Evolutionary conservation across 345 rosid species (phyloP).

Genomic region (Syzygium aromaticum): DNA sequence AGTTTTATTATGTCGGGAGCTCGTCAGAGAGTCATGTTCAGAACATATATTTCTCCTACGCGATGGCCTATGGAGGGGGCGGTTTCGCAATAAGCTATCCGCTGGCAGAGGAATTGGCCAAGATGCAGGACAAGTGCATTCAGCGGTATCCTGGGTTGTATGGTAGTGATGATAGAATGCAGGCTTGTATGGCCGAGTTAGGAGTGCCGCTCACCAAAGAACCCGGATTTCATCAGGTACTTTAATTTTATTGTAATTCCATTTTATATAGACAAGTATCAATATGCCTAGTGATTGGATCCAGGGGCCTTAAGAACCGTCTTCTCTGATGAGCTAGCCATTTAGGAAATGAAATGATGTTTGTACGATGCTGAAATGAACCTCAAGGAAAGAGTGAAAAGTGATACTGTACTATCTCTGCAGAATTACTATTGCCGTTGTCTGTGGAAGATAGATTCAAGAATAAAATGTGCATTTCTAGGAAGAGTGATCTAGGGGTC

Average conservation of each 20-base stretch:
- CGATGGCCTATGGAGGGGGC: slow-evolving; percentile 84
- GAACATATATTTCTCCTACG: slow-evolving; percentile 66
- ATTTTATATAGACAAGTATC: neutral
- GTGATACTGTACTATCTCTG: neutral
- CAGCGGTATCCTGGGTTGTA: slow-evolving; percentile 69
- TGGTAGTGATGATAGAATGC: slow-evolving; percentile 79
- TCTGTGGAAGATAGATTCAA: neutral
- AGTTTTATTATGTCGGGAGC: slow-evolving; percentile 67
- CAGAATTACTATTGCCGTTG: neutral
- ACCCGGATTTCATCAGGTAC: slow-evolving; percentile 82
- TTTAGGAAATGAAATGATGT: neutral
- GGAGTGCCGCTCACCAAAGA: slow-evolving; percentile 75
- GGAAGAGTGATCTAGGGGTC: neutral
- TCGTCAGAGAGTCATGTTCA: slow-evolving; percentile 74
- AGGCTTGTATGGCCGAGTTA: slow-evolving; percentile 84
- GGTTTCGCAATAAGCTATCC: slow-evolving; percentile 84
- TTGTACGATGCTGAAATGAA: neutral
- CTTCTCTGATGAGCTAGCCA: neutral
- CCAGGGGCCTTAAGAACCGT: neutral
- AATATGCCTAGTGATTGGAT: neutral
- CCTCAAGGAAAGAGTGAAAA: neutral
- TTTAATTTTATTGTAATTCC: neutral
- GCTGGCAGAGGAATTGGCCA: slow-evolving; percentile 49
- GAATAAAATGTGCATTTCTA: neutral
- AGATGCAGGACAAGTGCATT: slow-evolving; percentile 74